Percentiles rank a stretch among this genome's conserved stretches.
phyloP scores from a whole-genome alignment of 2,329 filamentous ascomycete genomes.

The Xylaria sp. region DNA sequence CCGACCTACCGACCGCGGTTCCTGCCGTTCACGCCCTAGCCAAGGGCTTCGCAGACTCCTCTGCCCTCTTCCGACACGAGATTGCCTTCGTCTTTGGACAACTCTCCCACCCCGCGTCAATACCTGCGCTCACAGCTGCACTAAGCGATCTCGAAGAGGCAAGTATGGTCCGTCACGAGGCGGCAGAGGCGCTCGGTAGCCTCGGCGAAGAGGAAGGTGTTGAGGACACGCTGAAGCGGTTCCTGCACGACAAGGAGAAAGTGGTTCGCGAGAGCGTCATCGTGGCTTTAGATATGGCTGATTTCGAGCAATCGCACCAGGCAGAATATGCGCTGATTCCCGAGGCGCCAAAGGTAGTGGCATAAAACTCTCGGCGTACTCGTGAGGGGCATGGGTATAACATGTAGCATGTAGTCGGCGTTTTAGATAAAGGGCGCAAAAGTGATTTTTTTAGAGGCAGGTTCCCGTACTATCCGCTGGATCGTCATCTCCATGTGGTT shows the following conservation, averaged over 20 bases:
- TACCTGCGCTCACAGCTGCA: slow-evolving; percentile 83
- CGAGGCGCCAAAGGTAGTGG: slow-evolving; percentile 59
- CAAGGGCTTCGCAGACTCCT: slow-evolving; percentile 83
- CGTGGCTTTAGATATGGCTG: slow-evolving; percentile 97
- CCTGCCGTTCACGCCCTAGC: slow-evolving; percentile 89
- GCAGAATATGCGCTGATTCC: slow-evolving; percentile 93
- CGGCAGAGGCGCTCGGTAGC: slow-evolving; percentile 93
- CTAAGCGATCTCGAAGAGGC: slow-evolving; percentile 83
- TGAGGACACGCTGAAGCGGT: slow-evolving; percentile 82
- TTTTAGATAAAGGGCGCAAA: slow-evolving; percentile 41
- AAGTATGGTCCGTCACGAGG: slow-evolving; percentile 98
- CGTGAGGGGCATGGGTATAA: slow-evolving; percentile 28
- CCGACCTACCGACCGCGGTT: slow-evolving; percentile 86
- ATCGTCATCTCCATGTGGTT: background rate
- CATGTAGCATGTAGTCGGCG: slow-evolving; percentile 38
- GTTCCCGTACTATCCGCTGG: slow-evolving; percentile 4
- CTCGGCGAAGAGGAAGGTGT: slow-evolving; percentile 94
- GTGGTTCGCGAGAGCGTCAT: slow-evolving; percentile 95
- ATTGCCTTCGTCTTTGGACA: slow-evolving; percentile 99
- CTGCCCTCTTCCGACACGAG: slow-evolving; percentile 95
- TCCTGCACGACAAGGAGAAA: slow-evolving; percentile 89
- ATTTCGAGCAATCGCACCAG: slow-evolving; percentile 90
- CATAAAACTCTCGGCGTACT: slow-evolving; percentile 35
- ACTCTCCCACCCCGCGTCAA: slow-evolving; percentile 94
- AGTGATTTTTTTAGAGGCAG: slow-evolving; percentile 34